Evolutionary conservation across 2,329 filamentous ascomycete species (phyloP).

Genomic region (Cladosporium oxysporum): DNA sequence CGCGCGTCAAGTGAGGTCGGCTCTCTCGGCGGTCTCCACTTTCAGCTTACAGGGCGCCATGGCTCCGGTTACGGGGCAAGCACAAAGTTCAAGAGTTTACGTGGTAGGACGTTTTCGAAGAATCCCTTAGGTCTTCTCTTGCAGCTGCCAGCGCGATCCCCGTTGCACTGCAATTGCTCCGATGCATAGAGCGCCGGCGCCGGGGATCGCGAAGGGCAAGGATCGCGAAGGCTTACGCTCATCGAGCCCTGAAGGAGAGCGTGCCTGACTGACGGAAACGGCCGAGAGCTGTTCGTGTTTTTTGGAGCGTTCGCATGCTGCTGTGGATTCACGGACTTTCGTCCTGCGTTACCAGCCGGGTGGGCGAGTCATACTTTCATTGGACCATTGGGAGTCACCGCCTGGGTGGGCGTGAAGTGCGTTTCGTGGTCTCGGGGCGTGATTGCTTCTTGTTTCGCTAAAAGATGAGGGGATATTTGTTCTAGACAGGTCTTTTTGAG

Average conservation of each 20-base stretch:
- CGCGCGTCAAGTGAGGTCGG: not conserved
- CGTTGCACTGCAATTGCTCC: not conserved
- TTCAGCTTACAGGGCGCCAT: not conserved
- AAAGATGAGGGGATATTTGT: not conserved
- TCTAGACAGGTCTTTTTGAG: constrained; percentile 5
- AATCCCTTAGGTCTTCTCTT: not conserved
- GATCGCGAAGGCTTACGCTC: not conserved
- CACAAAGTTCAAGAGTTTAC: not conserved
- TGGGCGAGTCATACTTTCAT: not conserved
- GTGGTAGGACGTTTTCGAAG: not conserved
- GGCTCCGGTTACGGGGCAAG: not conserved
- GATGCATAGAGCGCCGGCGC: not conserved
- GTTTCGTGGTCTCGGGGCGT: not conserved
- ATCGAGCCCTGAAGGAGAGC: not conserved
- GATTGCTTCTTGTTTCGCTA: not conserved
- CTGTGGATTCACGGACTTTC: not conserved
- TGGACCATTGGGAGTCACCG: not conserved
- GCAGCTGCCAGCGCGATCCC: not conserved
- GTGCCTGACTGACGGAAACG: not conserved
- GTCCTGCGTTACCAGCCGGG: not conserved
- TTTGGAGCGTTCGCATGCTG: not conserved
- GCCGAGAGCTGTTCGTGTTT: not conserved
- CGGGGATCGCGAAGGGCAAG: not conserved
- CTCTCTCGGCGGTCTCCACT: not conserved
- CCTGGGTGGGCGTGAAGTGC: not conserved